A percentile compares a stretch with the other conserved stretches of the same genome.
These are phyloP conservation scores for Betula pendula DNA, from an alignment of 306 rosid genomes.

Conservation along the genomic window DNA sequence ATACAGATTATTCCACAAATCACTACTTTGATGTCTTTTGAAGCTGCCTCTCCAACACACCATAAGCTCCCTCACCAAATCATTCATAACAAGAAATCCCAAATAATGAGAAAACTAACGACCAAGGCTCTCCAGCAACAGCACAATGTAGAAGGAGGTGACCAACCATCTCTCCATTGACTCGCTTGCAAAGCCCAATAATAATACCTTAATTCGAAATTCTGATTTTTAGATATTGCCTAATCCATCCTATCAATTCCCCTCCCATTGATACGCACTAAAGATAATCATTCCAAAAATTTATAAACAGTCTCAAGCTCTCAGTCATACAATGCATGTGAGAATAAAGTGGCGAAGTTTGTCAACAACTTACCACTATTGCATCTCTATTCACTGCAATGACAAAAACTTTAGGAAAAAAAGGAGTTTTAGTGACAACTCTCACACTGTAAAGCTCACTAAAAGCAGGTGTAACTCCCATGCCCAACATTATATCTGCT, in stretches of 20 bases:
- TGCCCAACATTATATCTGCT: neutral
- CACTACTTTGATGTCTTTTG: neutral
- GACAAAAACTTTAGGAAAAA: no score
- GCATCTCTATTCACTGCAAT: no score
- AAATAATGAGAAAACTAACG: neutral
- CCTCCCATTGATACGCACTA: neutral
- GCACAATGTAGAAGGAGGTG: neutral
- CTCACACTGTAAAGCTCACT: no score
- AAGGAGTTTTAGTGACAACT: no score
- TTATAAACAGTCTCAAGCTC: no score
- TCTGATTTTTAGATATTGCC: neutral
- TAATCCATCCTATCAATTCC: neutral
- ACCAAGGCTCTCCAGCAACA: neutral
- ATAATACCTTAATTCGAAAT: no score
- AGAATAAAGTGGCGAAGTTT: no score
- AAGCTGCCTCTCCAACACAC: neutral
- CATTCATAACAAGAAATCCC: neutral
- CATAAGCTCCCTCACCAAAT: neutral
- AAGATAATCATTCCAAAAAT: no score
- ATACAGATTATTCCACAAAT: neutral
- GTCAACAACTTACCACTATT: no score
- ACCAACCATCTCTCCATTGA: neutral
- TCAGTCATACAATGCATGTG: no score
- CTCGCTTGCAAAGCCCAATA: neutral
- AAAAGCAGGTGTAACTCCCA: neutral